Percentiles rank a stretch among this genome's conserved stretches.
phyloP scores from a whole-genome alignment of 495 filamentous ascomycete genomes.

The Clavariopsis aquatica region DNA sequence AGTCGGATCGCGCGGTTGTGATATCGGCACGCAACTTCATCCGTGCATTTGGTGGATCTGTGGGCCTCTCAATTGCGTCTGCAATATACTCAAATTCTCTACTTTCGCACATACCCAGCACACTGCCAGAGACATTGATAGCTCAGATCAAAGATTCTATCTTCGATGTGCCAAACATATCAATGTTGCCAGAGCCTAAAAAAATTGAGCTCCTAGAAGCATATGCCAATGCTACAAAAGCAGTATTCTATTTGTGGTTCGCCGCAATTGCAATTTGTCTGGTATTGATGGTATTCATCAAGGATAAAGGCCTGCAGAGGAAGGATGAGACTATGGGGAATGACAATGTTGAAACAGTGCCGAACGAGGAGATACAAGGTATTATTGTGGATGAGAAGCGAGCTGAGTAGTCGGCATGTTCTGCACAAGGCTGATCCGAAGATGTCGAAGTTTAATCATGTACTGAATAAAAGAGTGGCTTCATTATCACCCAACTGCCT shows the following conservation, averaged over 20 bases:
- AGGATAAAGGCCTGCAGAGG: conserved; percentile 1
- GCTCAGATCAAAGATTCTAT: neutral
- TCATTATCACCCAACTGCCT: no score
- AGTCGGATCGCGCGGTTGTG: conserved; percentile 19
- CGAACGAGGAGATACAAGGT: no score
- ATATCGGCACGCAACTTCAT: conserved; percentile 16
- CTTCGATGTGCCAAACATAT: neutral
- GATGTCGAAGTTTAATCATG: no score
- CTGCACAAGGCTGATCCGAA: no score
- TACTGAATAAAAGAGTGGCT: no score
- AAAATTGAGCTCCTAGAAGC: neutral
- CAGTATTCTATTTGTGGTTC: neutral
- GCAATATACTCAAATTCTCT: conserved; percentile 15
- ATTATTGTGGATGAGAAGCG: no score
- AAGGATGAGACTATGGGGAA: no score
- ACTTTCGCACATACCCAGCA: conserved; percentile 10
- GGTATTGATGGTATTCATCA: neutral
- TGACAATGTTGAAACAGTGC: no score
- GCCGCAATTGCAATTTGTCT: neutral
- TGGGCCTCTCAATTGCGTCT: conserved; percentile 12
- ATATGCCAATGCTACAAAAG: conserved; percentile 1
- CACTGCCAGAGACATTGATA: no score
- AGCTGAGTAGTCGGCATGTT: no score
- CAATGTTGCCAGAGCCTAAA: conserved; percentile 10
- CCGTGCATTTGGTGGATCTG: conserved; percentile 11